Evolutionary conservation across 768 basidiomycete species (phyloP).

Genomic region (Brasilioporus rufonigricans): DNA sequence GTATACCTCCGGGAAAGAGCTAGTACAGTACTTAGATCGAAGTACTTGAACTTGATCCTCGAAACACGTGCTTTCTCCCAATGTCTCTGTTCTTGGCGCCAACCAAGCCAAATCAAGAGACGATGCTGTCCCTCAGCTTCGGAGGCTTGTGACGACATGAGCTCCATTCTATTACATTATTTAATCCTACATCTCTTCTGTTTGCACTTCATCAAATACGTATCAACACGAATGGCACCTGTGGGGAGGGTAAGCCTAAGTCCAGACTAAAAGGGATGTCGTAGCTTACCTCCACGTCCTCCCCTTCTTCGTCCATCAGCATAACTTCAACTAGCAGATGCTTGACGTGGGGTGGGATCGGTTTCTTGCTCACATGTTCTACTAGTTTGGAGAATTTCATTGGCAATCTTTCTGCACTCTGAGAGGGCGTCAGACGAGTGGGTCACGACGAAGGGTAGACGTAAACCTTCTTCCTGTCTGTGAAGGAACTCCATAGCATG

Average conservation of each 20-base stretch:
- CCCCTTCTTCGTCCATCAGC: constrained; percentile 87
- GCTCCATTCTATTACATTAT: no score
- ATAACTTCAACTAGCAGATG: constrained; percentile 92
- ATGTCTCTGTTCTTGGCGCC: background rate
- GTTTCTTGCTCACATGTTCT: constrained; percentile 93
- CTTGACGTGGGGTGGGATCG: constrained; percentile 77
- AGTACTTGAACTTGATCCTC: constrained; percentile 14
- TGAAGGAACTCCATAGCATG: constrained; percentile 96
- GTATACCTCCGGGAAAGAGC: constrained; percentile 20
- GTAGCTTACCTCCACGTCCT: constrained; percentile 83
- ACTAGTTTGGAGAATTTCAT: constrained; percentile 92
- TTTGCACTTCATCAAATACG: constrained; percentile 41
- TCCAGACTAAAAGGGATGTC: background rate
- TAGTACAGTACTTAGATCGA: constrained; percentile 17
- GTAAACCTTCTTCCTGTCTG: constrained; percentile 86
- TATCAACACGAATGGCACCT: constrained; percentile 86
- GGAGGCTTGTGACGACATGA: no score
- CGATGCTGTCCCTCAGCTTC: no score
- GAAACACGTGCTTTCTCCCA: background rate
- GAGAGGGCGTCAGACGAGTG: constrained; percentile 8
- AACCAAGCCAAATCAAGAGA: no score
- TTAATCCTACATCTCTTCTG: no score
- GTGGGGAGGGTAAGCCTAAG: background rate
- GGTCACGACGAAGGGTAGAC: background rate
- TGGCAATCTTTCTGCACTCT: constrained; percentile 84